Evolutionary conservation across 345 rosid genomes (phyloP).

Genomic region (Corchorus capsularis): DNA sequence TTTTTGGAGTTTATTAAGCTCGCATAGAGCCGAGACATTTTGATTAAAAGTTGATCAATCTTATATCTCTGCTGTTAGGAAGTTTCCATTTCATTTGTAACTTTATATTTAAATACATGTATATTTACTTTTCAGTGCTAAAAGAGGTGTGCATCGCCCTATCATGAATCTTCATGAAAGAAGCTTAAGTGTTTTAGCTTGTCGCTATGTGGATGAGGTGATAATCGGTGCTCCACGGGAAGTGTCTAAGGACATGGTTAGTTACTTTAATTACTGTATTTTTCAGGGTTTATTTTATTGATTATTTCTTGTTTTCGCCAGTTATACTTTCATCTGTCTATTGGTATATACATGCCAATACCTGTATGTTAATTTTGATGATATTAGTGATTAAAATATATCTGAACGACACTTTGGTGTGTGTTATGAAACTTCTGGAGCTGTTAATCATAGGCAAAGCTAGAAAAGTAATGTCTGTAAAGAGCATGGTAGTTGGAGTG

Average conservation of each 20-base stretch:
- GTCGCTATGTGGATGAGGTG: slow-evolving; percentile 79
- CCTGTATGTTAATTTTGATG: neutral
- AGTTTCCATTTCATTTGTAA: neutral
- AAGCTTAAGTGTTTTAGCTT: slow-evolving; percentile 76
- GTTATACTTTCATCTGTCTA: neutral
- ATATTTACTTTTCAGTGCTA: slow-evolving; percentile 49
- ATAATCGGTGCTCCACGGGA: slow-evolving; percentile 83
- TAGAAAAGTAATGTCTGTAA: neutral
- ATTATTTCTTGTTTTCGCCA: neutral
- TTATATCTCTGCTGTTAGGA: neutral
- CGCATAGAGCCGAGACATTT: neutral
- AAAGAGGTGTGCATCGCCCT: slow-evolving; percentile 71
- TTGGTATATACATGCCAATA: neutral
- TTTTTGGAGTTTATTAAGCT: neutral
- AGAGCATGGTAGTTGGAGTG: neutral
- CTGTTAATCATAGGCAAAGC: neutral
- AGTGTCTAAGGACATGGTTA: slow-evolving; percentile 69
- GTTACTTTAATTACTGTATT: slow-evolving; percentile 22
- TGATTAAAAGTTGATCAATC: neutral
- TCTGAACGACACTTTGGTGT: neutral
- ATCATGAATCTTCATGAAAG: slow-evolving; percentile 86
- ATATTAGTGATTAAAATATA: neutral
- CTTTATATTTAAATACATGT: neutral
- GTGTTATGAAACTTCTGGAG: neutral
- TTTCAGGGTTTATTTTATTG: neutral